Evolutionary conservation across 164 flowering plant genomes (phyloP).

Genomic region (Hamamelis virginiana): DNA sequence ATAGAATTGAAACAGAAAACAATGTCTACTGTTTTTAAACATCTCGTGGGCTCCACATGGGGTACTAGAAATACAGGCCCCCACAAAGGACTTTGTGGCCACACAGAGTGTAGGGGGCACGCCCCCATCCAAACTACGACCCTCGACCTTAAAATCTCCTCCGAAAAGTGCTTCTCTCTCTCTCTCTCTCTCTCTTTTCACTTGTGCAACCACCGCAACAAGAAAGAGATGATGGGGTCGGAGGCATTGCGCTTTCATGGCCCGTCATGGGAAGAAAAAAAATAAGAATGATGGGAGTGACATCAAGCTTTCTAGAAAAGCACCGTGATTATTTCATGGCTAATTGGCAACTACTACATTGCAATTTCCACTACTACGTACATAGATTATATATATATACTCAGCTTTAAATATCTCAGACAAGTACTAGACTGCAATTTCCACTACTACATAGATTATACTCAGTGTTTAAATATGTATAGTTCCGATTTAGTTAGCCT

Average conservation of each 20-base stretch:
- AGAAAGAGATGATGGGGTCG: slow-evolving; percentile 40
- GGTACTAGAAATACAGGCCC: too few species aligned
- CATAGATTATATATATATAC: too few species aligned
- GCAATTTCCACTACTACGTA: too few species aligned
- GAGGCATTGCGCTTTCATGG: slow-evolving; percentile 51
- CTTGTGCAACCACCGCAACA: slow-evolving; percentile 52
- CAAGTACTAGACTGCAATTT: too few species aligned
- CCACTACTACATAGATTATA: too few species aligned
- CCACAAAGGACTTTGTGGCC: slow-evolving; percentile 12
- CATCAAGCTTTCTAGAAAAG: neutral
- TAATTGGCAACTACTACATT: too few species aligned
- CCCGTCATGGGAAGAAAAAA: slow-evolving; percentile 11
- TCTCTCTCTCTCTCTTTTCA: slow-evolving; percentile 19
- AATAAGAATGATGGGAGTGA: slow-evolving; percentile 2
- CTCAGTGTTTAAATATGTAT: too few species aligned
- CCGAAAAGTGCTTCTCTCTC: slow-evolving; percentile 4
- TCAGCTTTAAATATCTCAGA: too few species aligned
- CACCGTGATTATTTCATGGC: too few species aligned
- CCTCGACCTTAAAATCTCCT: slow-evolving; percentile 59
- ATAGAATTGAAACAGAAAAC: slow-evolving; percentile 16
- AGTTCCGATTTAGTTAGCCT: too few species aligned
- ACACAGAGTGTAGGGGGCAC: slow-evolving; percentile 28
- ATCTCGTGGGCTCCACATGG: neutral
- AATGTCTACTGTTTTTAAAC: too few species aligned
- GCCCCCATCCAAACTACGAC: slow-evolving; percentile 57